Evolutionary conservation across 768 basidiomycete species (phyloP).

Genomic region (Russula compacta): DNA sequence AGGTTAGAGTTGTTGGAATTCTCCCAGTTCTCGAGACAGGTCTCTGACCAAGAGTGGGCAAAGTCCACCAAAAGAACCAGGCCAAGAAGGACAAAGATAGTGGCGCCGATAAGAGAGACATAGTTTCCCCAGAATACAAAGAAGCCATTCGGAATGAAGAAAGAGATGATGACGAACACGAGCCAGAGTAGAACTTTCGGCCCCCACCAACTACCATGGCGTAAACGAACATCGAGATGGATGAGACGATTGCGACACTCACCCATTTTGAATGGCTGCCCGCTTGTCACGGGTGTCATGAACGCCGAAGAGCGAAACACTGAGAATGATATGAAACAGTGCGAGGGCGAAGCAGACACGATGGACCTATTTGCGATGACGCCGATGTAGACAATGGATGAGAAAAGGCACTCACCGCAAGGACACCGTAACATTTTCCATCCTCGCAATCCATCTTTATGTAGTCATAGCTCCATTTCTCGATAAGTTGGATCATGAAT

Average conservation of each 20-base stretch:
- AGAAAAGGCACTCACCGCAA: slow-evolving; percentile 58
- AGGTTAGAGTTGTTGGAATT: slow-evolving; percentile 64
- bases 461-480: slow-evolving; percentile 93
- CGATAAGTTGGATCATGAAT: slow-evolving; percentile 74
- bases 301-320: slow-evolving; percentile 74
- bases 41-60: slow-evolving; percentile 97
- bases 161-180: slow-evolving; percentile 67
- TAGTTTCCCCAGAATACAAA: slow-evolving; percentile 99
- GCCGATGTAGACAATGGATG: neutral
- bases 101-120: slow-evolving; percentile 82
- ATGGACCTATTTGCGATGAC: slow-evolving; percentile 53
- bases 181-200: slow-evolving; percentile 91
- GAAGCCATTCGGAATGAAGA: slow-evolving; percentile 95
- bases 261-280: slow-evolving; percentile 97
- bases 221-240: slow-evolving; percentile 4
- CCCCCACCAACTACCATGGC: slow-evolving; percentile 82
- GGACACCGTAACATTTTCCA: slow-evolving; percentile 91
- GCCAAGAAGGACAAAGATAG: slow-evolving; percentile 92
- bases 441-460: slow-evolving; percentile 95
- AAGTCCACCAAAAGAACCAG: slow-evolving; percentile 97
- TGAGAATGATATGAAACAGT: slow-evolving; percentile 79
- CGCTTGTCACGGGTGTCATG: slow-evolving; percentile 87
- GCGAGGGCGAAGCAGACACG: slow-evolving; percentile 93
- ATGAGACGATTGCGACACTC: slow-evolving; percentile 20
- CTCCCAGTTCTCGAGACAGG: slow-evolving; percentile 94